Conservation (phyloP, 1,284 basidiomycete genomes). For the Ceratobasidium sp. region DNA sequence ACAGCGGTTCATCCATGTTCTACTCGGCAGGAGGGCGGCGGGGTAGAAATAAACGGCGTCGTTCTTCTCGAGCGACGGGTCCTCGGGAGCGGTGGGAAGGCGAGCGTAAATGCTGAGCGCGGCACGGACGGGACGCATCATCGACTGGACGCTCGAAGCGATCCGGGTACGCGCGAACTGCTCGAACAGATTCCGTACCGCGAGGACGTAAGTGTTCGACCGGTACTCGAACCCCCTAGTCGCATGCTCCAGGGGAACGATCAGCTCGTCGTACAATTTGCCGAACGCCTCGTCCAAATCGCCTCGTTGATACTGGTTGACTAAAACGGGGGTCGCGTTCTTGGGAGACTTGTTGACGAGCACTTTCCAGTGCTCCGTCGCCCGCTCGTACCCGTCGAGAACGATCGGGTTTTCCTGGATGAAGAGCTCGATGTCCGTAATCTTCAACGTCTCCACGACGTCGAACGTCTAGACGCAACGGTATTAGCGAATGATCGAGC, state of each 20-base stretch:
- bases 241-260: background rate
- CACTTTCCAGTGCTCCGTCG: background rate
- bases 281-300: background rate
- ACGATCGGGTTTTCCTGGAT: background rate
- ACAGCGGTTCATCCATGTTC: background rate
- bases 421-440: background rate
- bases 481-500: background rate
- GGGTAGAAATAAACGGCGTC: background rate
- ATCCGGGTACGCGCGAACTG: background rate
- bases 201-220: background rate
- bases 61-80: background rate
- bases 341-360: background rate
- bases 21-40: background rate
- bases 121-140: background rate
- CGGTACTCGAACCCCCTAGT: background rate
- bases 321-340: background rate
- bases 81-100: background rate
- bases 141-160: background rate
- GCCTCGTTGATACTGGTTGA: too few relatives aligned
- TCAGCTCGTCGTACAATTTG: background rate
- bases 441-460: background rate
- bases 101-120: background rate
- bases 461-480: background rate
- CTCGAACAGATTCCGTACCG: background rate
- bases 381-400: background rate